Conservation (phyloP, 805 yeast species). For the Limtongia smithiae region DNA sequence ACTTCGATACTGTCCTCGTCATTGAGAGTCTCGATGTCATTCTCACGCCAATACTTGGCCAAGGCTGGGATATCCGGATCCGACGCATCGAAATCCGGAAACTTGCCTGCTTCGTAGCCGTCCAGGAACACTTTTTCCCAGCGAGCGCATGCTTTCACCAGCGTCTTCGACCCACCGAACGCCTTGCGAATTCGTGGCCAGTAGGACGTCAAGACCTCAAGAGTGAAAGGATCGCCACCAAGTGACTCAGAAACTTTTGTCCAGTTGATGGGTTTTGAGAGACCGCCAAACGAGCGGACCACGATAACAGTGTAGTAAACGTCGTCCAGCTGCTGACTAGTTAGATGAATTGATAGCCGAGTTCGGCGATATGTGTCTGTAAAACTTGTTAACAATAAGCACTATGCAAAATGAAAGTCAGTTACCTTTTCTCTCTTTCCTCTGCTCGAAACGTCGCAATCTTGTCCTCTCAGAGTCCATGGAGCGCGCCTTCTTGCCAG, state of each 20-base stretch:
- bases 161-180: constrained; percentile 58
- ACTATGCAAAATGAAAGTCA: no score
- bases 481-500: background rate
- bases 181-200: constrained; percentile 68
- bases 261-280: constrained; percentile 62
- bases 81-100: constrained; percentile 42
- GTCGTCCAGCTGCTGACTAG: constrained; percentile 48
- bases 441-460: no score
- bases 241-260: constrained; percentile 52
- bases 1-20: constrained; percentile 9
- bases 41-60: constrained; percentile 62
- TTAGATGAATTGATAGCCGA: background rate
- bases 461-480: background rate
- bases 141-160: constrained; percentile 49
- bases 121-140: constrained; percentile 66
- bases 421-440: no score
- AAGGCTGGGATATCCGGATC: constrained; percentile 51
- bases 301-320: constrained; percentile 65
- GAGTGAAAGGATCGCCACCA: constrained; percentile 38
- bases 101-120: constrained; percentile 53
- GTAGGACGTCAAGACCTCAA: constrained; percentile 51
- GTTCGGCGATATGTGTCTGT: background rate
- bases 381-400: no score
- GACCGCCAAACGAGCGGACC: constrained; percentile 52
- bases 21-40: constrained; percentile 39